These are phyloP conservation scores for Nymphaea thermarum DNA, from an alignment of 164 flowering plant species.

Conservation along the genomic window DNA sequence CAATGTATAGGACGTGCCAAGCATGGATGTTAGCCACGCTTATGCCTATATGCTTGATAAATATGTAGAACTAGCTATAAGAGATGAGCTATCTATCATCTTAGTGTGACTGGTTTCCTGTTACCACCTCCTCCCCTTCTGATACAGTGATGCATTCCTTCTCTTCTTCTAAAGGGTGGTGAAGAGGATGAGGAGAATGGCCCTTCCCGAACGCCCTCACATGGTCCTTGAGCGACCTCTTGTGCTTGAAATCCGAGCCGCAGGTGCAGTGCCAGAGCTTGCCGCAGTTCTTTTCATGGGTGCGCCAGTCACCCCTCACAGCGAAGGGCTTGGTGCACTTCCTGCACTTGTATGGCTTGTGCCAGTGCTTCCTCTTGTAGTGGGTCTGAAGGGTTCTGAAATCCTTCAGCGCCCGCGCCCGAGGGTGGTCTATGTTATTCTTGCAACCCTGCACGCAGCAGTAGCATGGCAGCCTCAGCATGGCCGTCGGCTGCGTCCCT, in stretches of 20 bases:
- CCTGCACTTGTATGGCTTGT: slow-evolving; percentile 53
- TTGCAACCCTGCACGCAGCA: slow-evolving; percentile 72
- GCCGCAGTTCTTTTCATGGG: slow-evolving; percentile 80
- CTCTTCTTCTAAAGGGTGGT: slow-evolving; percentile 37
- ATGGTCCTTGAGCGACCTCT: slow-evolving; percentile 75
- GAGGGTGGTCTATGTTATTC: slow-evolving; percentile 71
- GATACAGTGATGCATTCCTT: slow-evolving; percentile 50
- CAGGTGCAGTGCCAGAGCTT: slow-evolving; percentile 72
- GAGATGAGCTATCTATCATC: not conserved
- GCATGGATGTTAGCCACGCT: not conserved
- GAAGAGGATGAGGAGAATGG: slow-evolving; percentile 50
- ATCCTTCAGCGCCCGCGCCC: slow-evolving; percentile 63
- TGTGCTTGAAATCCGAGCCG: slow-evolving; percentile 79
- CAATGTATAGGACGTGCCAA: not conserved
- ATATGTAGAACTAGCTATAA: not conserved
- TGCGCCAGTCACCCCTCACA: slow-evolving; percentile 73
- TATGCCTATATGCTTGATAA: not conserved
- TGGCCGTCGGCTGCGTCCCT: slow-evolving; percentile 67
- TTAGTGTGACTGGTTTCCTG: slow-evolving; percentile 2
- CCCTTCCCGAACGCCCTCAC: slow-evolving; percentile 60
- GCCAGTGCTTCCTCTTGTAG: slow-evolving; percentile 68
- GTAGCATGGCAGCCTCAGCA: slow-evolving; percentile 72
- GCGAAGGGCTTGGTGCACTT: slow-evolving; percentile 64
- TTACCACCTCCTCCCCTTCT: slow-evolving; percentile 29
- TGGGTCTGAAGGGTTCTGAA: slow-evolving; percentile 76